Evolutionary conservation across 2,329 filamentous ascomycete species (phyloP).

Genomic region (Colletotrichum sojae): DNA sequence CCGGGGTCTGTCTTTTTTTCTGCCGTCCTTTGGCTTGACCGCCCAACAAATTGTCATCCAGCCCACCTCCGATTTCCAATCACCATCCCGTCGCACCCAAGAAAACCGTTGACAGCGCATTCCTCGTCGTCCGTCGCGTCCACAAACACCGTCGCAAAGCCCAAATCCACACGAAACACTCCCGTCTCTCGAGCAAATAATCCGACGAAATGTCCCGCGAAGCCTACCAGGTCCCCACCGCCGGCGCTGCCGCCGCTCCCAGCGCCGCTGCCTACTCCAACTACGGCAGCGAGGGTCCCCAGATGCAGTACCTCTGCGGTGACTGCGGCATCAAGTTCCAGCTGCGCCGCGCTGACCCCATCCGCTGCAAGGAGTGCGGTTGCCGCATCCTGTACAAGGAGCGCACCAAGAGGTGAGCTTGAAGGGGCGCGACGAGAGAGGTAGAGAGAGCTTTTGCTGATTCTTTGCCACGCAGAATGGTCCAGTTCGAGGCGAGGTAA

Average conservation of each 20-base stretch:
- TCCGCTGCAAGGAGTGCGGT: constrained; percentile 92
- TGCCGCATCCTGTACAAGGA: constrained; percentile 98
- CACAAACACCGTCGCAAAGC: not conserved
- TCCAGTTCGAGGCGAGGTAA: constrained; percentile 95
- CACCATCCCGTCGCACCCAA: constrained; percentile 4
- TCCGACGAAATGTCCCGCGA: constrained; percentile 75
- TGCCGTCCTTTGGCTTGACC: constrained; percentile 32
- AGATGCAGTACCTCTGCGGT: constrained; percentile 82
- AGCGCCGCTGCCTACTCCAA: constrained; percentile 60
- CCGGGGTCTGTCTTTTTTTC: constrained; percentile 23
- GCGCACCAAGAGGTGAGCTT: constrained; percentile 90
- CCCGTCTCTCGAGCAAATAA: not conserved
- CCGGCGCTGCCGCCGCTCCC: constrained; percentile 58
- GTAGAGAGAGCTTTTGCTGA: constrained; percentile 42
- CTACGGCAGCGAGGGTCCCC: constrained; percentile 63
- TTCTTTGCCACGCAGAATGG: constrained; percentile 76
- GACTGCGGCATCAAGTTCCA: constrained; percentile 86
- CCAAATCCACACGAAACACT: no score
- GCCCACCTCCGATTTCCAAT: constrained; percentile 31
- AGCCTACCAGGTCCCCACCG: constrained; percentile 81
- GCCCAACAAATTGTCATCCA: constrained; percentile 40
- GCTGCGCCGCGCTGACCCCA: constrained; percentile 83
- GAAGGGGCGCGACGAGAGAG: not conserved
- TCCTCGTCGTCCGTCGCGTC: constrained; percentile 11
- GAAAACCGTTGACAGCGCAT: constrained; percentile 12